Evolutionary conservation across 306 rosid species (phyloP).

Genomic region (Aeschynomene evenia): DNA sequence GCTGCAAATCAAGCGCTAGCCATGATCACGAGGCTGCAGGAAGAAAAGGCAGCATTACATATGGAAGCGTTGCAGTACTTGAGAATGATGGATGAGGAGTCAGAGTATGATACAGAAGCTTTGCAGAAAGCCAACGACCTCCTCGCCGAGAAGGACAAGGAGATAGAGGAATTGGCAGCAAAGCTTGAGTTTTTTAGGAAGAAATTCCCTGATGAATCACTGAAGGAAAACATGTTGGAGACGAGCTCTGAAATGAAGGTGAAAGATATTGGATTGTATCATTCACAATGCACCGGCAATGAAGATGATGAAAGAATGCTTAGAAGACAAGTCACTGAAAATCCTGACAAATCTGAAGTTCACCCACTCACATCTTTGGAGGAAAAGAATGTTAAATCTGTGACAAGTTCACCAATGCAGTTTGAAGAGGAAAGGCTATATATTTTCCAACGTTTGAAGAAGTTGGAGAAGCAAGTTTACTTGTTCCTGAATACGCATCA

Average conservation of each 20-base stretch:
- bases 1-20: constrained; percentile 86
- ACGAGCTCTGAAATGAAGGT: constrained; percentile 51
- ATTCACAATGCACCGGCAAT: constrained; percentile 36
- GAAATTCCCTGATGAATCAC: constrained; percentile 52
- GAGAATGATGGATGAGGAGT: constrained; percentile 81
- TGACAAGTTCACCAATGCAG: constrained; percentile 39
- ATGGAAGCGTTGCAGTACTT: constrained; percentile 88
- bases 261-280: constrained; percentile 76
- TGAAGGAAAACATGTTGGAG: constrained; percentile 38
- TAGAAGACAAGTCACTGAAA: constrained; percentile 33
- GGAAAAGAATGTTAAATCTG: constrained; percentile 31
- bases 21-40: constrained; percentile 87
- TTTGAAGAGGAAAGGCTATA: constrained; percentile 61
- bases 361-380: constrained; percentile 27
- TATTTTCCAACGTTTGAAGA: constrained; percentile 57
- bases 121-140: constrained; percentile 63
- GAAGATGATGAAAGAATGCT: constrained; percentile 35
- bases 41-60: constrained; percentile 76
- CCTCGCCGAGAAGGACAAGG: constrained; percentile 73
- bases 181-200: constrained; percentile 58
- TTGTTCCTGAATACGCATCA: constrained; percentile 39
- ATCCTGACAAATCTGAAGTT: constrained; percentile 31
- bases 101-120: constrained; percentile 73
- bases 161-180: constrained; percentile 60
- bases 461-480: constrained; percentile 66